Base-by-base conservation (phyloP, 192 early-diverging fungal genomes). In the Funneliformis geosporum region DNA sequence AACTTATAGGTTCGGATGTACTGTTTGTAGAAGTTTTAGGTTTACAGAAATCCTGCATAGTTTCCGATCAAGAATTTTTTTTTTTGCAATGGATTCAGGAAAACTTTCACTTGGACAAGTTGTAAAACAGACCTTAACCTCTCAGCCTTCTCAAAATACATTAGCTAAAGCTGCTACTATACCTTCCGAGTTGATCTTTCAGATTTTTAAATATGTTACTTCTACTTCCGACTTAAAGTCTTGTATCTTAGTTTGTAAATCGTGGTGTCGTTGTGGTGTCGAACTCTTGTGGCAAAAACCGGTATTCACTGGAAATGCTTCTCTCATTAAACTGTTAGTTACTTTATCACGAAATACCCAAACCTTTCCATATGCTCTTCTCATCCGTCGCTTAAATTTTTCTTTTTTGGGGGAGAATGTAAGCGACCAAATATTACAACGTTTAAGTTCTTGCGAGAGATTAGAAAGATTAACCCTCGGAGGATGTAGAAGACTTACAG, bases 221-320 rank as follows among this genome's bases (percentile, higher is more conserved):
- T 46, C 80, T n/a, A 77, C 85, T 8, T 70, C 79, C 6, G 89
- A 90, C 72, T 70, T 89, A 25, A 82, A 82, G 27, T 79, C 82
- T 42, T 87, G 86, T 61, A 84, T 85, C 39, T 80, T 86, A 8
- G 87, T 86, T 21, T 88, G 86, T 78, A 87, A 86, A 72, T 76
- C 84, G 14, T 90, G 89, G 89, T 87, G 86, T 46, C 81, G 82
- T n/a, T 85, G 84, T 80, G 89, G 86, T 28, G 71, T 89, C 8
- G 89, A 90, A 74, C 44, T 87, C 7, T 72, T 90, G 5, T 90
- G 89, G 89, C 86, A 83, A 40, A 88, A 88, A 50, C 89, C 89
- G 4, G 60, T 81, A 10, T 75, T 86, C 65, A 42, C 76, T 38
- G 70, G 50, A 59, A 76, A 67, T 40, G 38, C 62, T 7, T 59